Base-by-base conservation (phyloP, 176 grass and related monocot species). In the Aegilops speltoides region DNA sequence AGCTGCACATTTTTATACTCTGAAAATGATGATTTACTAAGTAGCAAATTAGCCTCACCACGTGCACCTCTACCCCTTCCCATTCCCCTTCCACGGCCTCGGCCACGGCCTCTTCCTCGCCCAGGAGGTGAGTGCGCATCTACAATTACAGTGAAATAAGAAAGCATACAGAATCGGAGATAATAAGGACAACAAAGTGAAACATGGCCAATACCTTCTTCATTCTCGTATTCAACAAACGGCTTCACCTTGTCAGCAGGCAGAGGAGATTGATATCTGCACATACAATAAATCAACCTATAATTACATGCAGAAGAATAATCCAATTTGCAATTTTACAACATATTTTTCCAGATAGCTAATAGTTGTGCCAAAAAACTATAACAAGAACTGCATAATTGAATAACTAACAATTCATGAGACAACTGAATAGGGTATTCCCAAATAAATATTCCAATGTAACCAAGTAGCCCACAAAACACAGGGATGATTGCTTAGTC, bases 221-320 rank as follows among this genome's bases (percentile, higher is more conserved):
- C 92, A 19, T 91, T 93, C n/a, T 97, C 90, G 37, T 88, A 99
- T 85, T 97, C 92, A 43, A 89, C 83, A 80, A 99, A 87, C 20
- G 94, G 97, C 52, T 95, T 94, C 79, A 99, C 92, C 81, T 89
- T 86, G 41, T 97, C 90, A 54, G 73, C 87, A 5, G 94, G 94
- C 85, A 99, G 93, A 77, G 97, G 97, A 89, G 90, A 79, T 91
- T 99, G 97, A 82, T 99, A 99, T 71, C 97, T 98, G 89, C 40
- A 10, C 15, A 86, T 88, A 86, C 68, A 85, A 77, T 75, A 15
- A 66, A 87, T 75, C 52, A 87, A 76, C 6, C n/a, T 34, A 68
- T 41, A 7, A 59, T 54, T 56, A 26, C 67, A 46, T 15, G 64
- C 28, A 15, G 28, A 79, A 34, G 54, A 12, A 61, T 13, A 41